phyloP scores from a whole-genome alignment of 441 rosid genomes.

The Pelargonium fulgidum region DNA sequence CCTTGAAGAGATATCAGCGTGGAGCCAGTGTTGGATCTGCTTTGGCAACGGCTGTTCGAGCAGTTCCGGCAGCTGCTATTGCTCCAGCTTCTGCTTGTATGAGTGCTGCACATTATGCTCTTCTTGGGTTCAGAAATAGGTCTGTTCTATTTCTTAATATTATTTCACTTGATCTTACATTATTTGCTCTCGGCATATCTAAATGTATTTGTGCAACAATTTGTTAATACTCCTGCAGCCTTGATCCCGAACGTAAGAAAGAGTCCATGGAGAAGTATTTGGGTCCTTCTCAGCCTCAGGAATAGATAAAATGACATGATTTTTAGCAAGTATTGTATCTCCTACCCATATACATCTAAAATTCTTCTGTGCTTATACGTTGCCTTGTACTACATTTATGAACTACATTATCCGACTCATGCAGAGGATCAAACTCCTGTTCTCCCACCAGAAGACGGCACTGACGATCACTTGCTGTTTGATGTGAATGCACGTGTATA shows the following conservation, averaged over 20 bases:
- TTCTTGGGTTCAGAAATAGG: slow-evolving; percentile 95
- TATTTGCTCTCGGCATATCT: not conserved
- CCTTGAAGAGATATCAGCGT: slow-evolving; percentile 74
- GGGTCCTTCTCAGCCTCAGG: slow-evolving; percentile 50
- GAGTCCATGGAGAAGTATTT: slow-evolving; percentile 93
- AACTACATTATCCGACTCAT: not conserved
- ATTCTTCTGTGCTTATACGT: not conserved
- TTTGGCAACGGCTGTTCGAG: slow-evolving; percentile 66
- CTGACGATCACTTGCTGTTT: not conserved
- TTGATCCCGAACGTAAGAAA: slow-evolving; percentile 91
- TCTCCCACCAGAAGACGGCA: not conserved
- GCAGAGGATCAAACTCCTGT: slow-evolving; percentile 9
- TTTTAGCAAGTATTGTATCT: slow-evolving; percentile 10
- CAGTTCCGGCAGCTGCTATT: slow-evolving; percentile 92
- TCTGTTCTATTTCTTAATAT: slow-evolving; percentile 21
- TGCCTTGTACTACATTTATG: slow-evolving; percentile 8
- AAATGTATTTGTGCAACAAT: not conserved
- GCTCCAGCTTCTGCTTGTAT: slow-evolving; percentile 91
- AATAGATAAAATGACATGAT: slow-evolving; percentile 24
- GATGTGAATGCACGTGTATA: not conserved
- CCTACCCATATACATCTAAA: not conserved
- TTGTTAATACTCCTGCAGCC: slow-evolving; percentile 48
- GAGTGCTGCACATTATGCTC: slow-evolving; percentile 67
- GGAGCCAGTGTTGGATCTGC: slow-evolving; percentile 90
- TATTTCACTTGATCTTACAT: not conserved